Conservation (phyloP, 495 filamentous ascomycete genomes). For the Penicillium malachiteum region DNA sequence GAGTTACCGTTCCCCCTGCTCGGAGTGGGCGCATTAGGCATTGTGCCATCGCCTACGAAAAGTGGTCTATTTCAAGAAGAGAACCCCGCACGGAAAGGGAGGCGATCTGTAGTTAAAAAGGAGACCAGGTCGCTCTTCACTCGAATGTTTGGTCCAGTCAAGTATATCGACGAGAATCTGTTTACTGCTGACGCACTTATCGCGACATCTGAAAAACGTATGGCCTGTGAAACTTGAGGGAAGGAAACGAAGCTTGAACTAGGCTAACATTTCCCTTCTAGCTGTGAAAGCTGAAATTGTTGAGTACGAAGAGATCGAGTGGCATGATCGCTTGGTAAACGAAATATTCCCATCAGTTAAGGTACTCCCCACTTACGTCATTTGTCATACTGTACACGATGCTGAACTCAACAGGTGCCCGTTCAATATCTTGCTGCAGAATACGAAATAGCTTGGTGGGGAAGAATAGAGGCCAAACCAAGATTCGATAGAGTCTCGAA, state of each 20-base stretch:
- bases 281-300: neutral
- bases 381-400: too few relatives aligned
- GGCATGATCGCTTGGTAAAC: constrained; percentile 1
- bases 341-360: constrained; percentile 2
- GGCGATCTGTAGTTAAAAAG: neutral
- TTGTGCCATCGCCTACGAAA: neutral
- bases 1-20: constrained; percentile 4
- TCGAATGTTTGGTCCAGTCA: neutral
- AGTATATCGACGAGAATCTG: neutral
- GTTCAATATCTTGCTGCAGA: constrained; percentile 3
- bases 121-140: neutral
- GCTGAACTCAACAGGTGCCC: neutral
- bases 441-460: constrained; percentile 1
- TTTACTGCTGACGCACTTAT: neutral
- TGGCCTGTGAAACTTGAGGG: neutral
- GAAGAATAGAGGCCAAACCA: neutral
- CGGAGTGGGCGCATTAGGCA: constrained; percentile 1
- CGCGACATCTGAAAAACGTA: neutral
- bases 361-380: neutral
- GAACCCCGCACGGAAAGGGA: neutral
- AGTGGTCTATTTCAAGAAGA: neutral
- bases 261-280: neutral
- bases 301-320: constrained; percentile 1
- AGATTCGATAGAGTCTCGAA: neutral
- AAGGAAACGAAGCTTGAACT: too few relatives aligned